Percentiles rank a stretch among this genome's conserved stretches.
Evolutionary conservation across 2,329 filamentous ascomycete species (phyloP).

Genomic region (Calonectria pteridis): DNA sequence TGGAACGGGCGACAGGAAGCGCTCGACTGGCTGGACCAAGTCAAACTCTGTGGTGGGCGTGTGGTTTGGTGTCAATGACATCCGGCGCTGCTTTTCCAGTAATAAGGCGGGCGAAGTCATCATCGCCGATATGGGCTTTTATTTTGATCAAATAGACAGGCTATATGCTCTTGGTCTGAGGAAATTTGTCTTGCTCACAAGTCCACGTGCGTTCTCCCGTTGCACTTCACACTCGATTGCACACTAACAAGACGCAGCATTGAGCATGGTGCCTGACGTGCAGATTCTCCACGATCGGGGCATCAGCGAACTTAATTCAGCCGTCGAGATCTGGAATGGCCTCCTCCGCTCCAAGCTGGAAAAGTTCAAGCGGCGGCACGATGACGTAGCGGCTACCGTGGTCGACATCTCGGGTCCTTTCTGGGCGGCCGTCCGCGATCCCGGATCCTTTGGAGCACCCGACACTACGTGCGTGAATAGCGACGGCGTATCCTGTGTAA

Average conservation of each 20-base stretch:
- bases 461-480: background rate
- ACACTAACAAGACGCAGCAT: background rate
- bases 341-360: conserved; percentile 8
- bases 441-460: conserved; percentile 2
- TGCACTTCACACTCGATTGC: background rate
- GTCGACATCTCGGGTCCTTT: conserved; percentile 17
- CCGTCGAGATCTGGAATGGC: conserved; percentile 13
- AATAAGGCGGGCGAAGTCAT: conserved; percentile 5
- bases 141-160: conserved; percentile 12
- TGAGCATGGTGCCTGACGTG: conserved; percentile 14
- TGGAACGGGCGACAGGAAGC: background rate
- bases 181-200: conserved; percentile 12
- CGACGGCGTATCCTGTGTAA: conserved; percentile 18
- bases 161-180: conserved; percentile 7
- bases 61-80: conserved; percentile 17
- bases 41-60: conserved; percentile 5
- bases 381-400: background rate
- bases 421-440: conserved; percentile 3
- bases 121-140: background rate
- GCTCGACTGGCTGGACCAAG: background rate
- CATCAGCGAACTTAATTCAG: conserved; percentile 18
- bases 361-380: conserved; percentile 2
- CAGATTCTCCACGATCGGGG: conserved; percentile 9
- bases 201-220: conserved; percentile 4
- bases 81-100: background rate